Percentiles rank a stretch among this genome's conserved stretches.
These are phyloP conservation scores for Pseudocercospora pini-densiflorae DNA, from an alignment of 2,329 filamentous ascomycete genomes.

Conservation along the genomic window DNA sequence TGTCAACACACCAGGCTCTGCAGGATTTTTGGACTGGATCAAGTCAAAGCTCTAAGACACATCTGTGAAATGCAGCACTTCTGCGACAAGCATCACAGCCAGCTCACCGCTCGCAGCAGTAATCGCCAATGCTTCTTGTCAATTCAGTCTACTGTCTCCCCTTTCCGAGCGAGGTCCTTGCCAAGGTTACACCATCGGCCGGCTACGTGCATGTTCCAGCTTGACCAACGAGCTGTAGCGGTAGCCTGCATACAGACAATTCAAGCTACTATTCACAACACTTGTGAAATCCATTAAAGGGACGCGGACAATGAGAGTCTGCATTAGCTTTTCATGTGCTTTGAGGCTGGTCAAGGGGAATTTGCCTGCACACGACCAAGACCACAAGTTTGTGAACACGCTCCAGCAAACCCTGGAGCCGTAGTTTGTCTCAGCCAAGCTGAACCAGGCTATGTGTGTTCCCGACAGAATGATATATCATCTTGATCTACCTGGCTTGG, in stretches of 20 bases:
- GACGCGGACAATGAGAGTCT: neutral
- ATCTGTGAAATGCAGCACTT: neutral
- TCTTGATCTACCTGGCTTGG: neutral
- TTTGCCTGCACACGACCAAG: neutral
- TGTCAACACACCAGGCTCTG: conserved; percentile 36
- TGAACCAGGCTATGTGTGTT: neutral
- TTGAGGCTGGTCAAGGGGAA: neutral
- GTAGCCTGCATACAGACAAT: neutral
- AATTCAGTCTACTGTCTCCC: neutral
- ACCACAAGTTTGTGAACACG: neutral
- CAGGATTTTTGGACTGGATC: conserved; percentile 31
- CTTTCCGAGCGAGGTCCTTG: neutral
- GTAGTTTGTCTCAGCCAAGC: conserved; percentile 7
- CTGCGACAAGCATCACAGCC: neutral
- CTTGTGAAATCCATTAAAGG: neutral
- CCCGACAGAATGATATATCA: conserved; percentile 5
- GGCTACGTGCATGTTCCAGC: neutral
- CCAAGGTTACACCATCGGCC: neutral
- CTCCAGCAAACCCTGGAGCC: neutral
- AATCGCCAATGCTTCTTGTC: neutral
- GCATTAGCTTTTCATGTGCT: neutral
- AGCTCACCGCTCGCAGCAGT: neutral
- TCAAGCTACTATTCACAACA: neutral
- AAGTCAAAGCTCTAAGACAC: conserved; percentile 31
- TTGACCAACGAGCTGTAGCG: neutral